Evolutionary conservation across 768 basidiomycete species (phyloP), one percentile per base, ranked within the genome.

Genomic region (Amanita muscaria): DNA sequence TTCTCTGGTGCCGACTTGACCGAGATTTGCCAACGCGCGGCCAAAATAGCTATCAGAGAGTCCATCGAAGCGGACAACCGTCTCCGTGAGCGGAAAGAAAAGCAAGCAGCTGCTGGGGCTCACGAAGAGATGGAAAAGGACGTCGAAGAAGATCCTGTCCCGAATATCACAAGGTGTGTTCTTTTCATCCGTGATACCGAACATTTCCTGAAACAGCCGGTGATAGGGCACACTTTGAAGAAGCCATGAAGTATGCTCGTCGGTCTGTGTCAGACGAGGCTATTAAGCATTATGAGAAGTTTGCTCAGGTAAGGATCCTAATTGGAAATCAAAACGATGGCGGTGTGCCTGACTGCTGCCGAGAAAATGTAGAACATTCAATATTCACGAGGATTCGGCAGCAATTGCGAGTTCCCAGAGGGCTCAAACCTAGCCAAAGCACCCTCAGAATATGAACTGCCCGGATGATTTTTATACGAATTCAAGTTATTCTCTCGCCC

Each of bases 1-100:
- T 99, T 85, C 80, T 98, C 94, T 58, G 96, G 96, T 81, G 96
- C 96, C 46, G 96, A 99, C 79, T 70, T 98, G 53, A 94, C 94
- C n/a, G 96, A 98, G 64, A 94, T 99, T 57, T 98, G 94, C 62
- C 94, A 98, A 65, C 81, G 96, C 40, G 84, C 96, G 4, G 93
- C 93, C 44, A 99, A 99, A 70, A 72, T 97, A 44, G 94, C 94
- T 1, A 99, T 99, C 58, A 79, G 94, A 21, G 89, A 87, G 64
- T 86, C 83, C 46, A 99, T 99, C 54, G 93, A 98, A 56, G 66
- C 88, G 6, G 96, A 99, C 64, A 86, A 98, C 57, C 69, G 81
- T 53, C 66, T 80, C 30, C 72, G 93, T 46, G 94, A 89, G 60
- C 83, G 77, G 70, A 76, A 70, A 64, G 90, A 80, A 49, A 78